phyloP scores from a whole-genome alignment of 192 early-diverging fungal species.

The Coemansia aciculifera region DNA sequence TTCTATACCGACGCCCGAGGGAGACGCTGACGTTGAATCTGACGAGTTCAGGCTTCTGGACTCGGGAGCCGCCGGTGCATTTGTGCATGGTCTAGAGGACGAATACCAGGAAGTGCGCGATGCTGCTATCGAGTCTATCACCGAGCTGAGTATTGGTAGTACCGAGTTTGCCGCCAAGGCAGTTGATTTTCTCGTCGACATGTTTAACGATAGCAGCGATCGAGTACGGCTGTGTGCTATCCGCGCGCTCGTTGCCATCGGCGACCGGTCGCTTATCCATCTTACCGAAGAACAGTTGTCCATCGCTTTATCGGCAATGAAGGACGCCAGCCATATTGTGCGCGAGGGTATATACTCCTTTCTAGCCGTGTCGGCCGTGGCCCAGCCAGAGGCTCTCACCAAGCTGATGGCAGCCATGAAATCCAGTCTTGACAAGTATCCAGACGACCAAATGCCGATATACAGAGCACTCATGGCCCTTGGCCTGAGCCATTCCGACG shows the following conservation, averaged over 20 bases:
- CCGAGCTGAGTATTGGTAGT: conserved; percentile 72
- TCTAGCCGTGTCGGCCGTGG: conserved; percentile 60
- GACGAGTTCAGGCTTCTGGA: conserved; percentile 71
- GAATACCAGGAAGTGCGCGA: conserved; percentile 87
- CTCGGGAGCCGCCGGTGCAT: conserved; percentile 85
- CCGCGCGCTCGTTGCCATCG: conserved; percentile 72
- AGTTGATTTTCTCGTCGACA: conserved; percentile 85
- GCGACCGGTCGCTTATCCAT: conserved; percentile 53
- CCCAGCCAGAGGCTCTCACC: conserved; percentile 42
- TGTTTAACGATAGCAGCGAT: conserved; percentile 96
- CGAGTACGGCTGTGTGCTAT: conserved; percentile 81
- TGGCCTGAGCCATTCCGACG: conserved; percentile 60
- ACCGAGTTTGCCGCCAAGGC: conserved; percentile 71
- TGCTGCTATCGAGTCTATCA: conserved; percentile 84
- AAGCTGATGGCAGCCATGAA: conserved; percentile 62
- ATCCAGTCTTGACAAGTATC: conserved; percentile 64
- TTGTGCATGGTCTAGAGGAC: conserved; percentile 96
- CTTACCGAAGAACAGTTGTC: conserved; percentile 74
- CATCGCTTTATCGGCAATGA: conserved; percentile 72
- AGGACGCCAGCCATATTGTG: conserved; percentile 69
- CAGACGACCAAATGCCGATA: conserved; percentile 68
- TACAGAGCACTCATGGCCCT: conserved; percentile 67
- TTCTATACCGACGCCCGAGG: conserved; percentile 63
- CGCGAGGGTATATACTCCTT: conserved; percentile 74
- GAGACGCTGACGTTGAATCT: conserved; percentile 68